phyloP scores from a whole-genome alignment of 2,329 filamentous ascomycete genomes.

The Calonectria hawksworthii region DNA sequence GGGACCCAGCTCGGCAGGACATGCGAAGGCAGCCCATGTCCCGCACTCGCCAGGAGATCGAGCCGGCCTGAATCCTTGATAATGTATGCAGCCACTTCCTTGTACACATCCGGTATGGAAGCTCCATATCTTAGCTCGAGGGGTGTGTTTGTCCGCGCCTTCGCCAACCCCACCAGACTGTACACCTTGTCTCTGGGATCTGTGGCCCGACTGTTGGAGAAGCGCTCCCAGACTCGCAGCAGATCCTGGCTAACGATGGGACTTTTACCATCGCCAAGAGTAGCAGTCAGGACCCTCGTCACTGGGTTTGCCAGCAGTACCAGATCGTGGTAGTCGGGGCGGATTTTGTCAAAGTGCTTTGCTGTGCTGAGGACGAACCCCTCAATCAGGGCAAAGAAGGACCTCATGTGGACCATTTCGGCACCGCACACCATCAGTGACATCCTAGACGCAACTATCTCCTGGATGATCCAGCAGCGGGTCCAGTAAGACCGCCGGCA shows the following conservation, averaged over 20 bases:
- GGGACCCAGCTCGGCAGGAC: constrained; percentile 1
- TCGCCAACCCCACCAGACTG: background rate
- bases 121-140: background rate
- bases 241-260: background rate
- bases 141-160: background rate
- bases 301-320: background rate
- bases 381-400: background rate
- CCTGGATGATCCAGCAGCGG: constrained; percentile 2
- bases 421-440: background rate
- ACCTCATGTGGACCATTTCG: background rate
- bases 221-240: constrained; percentile 6
- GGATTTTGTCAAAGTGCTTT: background rate
- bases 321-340: background rate
- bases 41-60: background rate
- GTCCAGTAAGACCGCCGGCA: background rate
- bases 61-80: background rate
- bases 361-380: background rate
- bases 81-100: constrained; percentile 9
- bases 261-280: background rate
- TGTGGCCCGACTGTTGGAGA: background rate
- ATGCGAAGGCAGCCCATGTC: constrained; percentile 4
- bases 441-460: constrained; percentile 4
- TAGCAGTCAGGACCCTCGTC: background rate
- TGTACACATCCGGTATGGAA: background rate
- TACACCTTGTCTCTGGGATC: background rate